phyloP scores from a whole-genome alignment of 106 monocot species.

The Apostasia shenzhenica region DNA sequence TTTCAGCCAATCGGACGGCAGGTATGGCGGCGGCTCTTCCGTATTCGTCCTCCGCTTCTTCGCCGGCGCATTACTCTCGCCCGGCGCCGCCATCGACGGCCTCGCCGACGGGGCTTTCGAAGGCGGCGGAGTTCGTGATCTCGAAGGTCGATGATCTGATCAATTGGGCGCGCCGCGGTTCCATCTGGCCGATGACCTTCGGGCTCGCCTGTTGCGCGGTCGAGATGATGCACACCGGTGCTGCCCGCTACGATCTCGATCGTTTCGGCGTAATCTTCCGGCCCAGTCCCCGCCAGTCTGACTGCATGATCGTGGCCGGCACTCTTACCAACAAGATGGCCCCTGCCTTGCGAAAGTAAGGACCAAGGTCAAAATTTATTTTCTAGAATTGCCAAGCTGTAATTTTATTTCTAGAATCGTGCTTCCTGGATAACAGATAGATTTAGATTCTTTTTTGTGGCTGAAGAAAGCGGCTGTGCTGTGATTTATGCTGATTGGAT shows the following conservation, averaged over 20 bases:
- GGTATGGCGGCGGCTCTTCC: conserved; percentile 9
- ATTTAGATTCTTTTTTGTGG: neutral
- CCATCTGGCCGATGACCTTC: conserved; percentile 92
- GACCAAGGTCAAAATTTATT: neutral
- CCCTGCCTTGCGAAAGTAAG: conserved; percentile 88
- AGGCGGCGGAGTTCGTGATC: conserved; percentile 92
- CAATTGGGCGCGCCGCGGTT: conserved; percentile 92
- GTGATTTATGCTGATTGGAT: neutral
- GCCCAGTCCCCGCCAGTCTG: conserved; percentile 94
- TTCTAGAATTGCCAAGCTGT: neutral
- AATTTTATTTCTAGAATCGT: neutral
- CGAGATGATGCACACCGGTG: conserved; percentile 99
- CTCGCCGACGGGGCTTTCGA: conserved; percentile 56
- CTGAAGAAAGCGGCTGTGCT: neutral
- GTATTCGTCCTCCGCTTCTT: conserved; percentile 25
- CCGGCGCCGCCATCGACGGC: conserved; percentile 45
- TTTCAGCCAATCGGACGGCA: conserved; percentile 27
- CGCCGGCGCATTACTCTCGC: conserved; percentile 38
- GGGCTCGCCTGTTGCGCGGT: conserved; percentile 98
- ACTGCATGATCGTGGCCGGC: conserved; percentile 99
- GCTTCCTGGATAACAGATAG: neutral
- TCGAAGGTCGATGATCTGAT: conserved; percentile 97
- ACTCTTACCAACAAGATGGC: conserved; percentile 95
- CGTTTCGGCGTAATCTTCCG: conserved; percentile 95
- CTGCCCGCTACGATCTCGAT: conserved; percentile 88